phyloP scores from a whole-genome alignment of 2,329 filamentous ascomycete species.

The Nigrospora oryzae region DNA sequence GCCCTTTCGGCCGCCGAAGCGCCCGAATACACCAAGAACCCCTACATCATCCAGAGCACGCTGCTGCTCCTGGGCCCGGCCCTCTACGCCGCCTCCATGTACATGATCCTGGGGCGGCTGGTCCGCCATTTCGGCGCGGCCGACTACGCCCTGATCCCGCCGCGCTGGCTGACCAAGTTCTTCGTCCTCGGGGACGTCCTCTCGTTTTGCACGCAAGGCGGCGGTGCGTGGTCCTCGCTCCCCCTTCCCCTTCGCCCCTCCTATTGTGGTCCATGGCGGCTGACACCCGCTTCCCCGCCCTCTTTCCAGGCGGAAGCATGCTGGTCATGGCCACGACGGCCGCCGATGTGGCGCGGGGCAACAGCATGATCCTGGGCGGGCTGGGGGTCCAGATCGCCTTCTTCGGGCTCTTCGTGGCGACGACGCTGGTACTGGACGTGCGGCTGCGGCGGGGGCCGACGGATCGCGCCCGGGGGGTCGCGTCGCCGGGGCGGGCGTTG shows the following conservation, averaged over 20 bases:
- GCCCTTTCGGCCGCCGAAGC: slow-evolving; percentile 29
- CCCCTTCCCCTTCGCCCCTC: neutral
- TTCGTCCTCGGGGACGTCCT: slow-evolving; percentile 41
- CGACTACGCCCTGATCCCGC: slow-evolving; percentile 30
- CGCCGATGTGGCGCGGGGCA: slow-evolving; percentile 21
- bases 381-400: slow-evolving; percentile 39
- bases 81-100: slow-evolving; percentile 33
- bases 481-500: slow-evolving; percentile 8
- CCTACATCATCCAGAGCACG: slow-evolving; percentile 29
- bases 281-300: neutral
- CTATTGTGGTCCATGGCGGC: neutral
- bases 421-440: slow-evolving; percentile 34
- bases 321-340: slow-evolving; percentile 18
- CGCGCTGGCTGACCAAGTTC: slow-evolving; percentile 37
- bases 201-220: slow-evolving; percentile 34
- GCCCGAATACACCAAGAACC: slow-evolving; percentile 26
- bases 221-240: slow-evolving; percentile 21
- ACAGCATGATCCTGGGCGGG: slow-evolving; percentile 36
- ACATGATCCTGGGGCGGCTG: slow-evolving; percentile 35
- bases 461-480: slow-evolving; percentile 6
- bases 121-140: slow-evolving; percentile 27
- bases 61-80: slow-evolving; percentile 32
- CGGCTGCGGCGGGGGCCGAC: slow-evolving; percentile 27
- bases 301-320: slow-evolving; percentile 28
- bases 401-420: slow-evolving; percentile 39